Percentiles rank a stretch among this genome's conserved stretches.
Evolutionary conservation across 2,329 filamentous ascomycete species (phyloP).

Genomic region (Cyphellophora attinorum): DNA sequence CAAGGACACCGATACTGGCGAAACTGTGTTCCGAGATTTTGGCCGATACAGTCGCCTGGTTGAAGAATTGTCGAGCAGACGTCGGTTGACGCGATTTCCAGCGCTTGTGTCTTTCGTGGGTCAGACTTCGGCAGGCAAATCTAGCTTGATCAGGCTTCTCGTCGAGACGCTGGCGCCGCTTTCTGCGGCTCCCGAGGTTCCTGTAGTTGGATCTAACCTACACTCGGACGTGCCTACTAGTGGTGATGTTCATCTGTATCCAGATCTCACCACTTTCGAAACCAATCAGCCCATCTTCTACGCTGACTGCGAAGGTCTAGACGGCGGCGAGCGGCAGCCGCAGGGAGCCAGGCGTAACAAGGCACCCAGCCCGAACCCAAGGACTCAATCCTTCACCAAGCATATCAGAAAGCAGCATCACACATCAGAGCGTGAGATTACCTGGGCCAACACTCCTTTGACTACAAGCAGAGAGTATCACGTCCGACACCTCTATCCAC

Average conservation of each 20-base stretch:
- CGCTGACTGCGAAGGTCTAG: conserved; percentile 45
- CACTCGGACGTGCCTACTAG: conserved; percentile 36
- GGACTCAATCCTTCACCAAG: no score
- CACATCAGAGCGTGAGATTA: no score
- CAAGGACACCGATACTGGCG: conserved; percentile 19
- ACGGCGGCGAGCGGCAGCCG: conserved; percentile 40
- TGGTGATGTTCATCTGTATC: conserved; percentile 44
- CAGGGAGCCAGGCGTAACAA: no score
- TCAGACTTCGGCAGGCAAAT: conserved; percentile 40
- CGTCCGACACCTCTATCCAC: no score
- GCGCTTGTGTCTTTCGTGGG: conserved; percentile 36
- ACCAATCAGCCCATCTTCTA: conserved; percentile 35
- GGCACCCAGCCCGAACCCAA: no score
- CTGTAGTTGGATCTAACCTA: conserved; percentile 34
- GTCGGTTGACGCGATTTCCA: conserved; percentile 22
- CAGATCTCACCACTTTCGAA: conserved; percentile 34
- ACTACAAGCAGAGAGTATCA: no score
- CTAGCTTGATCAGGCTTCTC: conserved; percentile 40
- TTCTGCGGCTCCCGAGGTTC: conserved; percentile 26
- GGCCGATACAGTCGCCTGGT: conserved; percentile 37
- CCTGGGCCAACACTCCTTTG: no score
- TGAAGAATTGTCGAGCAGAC: conserved; percentile 18
- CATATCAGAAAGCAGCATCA: no score
- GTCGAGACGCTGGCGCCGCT: conserved; percentile 26
- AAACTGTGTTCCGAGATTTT: conserved; percentile 30